Percentiles rank a stretch among this genome's conserved stretches.
Evolutionary conservation across 1,284 basidiomycete species (phyloP).

Genomic region (Tilletia indica): DNA sequence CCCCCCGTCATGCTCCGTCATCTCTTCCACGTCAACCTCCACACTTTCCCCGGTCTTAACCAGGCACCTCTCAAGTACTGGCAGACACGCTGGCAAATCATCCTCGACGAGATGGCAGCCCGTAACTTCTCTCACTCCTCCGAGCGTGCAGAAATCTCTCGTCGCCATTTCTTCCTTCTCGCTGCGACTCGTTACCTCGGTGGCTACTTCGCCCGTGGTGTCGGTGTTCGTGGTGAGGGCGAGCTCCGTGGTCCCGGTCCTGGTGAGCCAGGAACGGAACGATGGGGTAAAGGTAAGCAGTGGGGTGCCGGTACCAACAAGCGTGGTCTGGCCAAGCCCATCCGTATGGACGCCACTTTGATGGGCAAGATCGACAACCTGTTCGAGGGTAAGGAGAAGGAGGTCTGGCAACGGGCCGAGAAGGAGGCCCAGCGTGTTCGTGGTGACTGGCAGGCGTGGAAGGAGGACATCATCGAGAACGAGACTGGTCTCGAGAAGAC

Average conservation of each 20-base stretch:
- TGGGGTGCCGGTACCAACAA: constrained; percentile 28
- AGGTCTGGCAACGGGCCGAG: constrained; percentile 13
- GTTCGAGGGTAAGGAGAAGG: constrained; percentile 12
- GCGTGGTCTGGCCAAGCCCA: constrained; percentile 22
- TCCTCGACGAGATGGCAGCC: constrained; percentile 23
- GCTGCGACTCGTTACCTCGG: constrained; percentile 21
- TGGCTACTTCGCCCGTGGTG: constrained; percentile 22
- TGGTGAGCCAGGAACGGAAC: constrained; percentile 22
- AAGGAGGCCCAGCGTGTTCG: constrained; percentile 18
- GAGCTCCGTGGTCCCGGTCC: constrained; percentile 25
- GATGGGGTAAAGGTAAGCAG: constrained; percentile 26
- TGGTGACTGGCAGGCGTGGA: constrained; percentile 22
- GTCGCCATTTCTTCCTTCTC: constrained; percentile 21
- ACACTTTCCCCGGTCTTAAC: constrained; percentile 27
- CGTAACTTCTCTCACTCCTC: constrained; percentile 20
- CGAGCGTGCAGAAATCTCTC: constrained; percentile 22
- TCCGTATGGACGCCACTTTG: constrained; percentile 17
- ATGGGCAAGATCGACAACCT: constrained; percentile 16
- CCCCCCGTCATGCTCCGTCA: constrained; percentile 24
- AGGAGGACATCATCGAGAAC: constrained; percentile 25
- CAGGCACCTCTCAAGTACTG: constrained; percentile 26
- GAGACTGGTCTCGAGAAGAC: constrained; percentile 24
- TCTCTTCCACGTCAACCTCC: constrained; percentile 24
- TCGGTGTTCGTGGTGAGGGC: constrained; percentile 26
- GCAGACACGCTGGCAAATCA: constrained; percentile 18